phyloP scores from a whole-genome alignment of 1,139 yeast species.

The Geotrichum aggregatum region DNA sequence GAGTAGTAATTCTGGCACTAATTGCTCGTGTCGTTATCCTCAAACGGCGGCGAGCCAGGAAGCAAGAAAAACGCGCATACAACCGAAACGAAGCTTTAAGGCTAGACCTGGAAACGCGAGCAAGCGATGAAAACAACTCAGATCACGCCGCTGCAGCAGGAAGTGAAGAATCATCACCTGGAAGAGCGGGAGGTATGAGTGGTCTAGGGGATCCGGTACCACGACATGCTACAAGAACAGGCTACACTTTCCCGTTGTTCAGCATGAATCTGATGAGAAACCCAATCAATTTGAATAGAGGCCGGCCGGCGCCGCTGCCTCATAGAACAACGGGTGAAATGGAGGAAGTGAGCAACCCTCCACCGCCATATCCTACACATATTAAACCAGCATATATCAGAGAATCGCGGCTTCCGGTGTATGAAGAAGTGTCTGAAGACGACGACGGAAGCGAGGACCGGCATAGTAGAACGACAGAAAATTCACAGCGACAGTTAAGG shows the following conservation, averaged over 20 bases:
- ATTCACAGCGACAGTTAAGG: constrained; percentile 1
- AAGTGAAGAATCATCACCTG: constrained; percentile 12
- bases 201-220: too few relatives aligned
- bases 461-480: not conserved
- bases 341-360: constrained; percentile 24
- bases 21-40: constrained; percentile 27
- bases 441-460: constrained; percentile 12
- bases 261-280: constrained; percentile 16
- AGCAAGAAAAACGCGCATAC: constrained; percentile 24
- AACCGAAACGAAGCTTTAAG: constrained; percentile 31
- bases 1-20: constrained; percentile 29
- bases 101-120: constrained; percentile 28
- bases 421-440: constrained; percentile 23
- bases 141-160: constrained; percentile 11
- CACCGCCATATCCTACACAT: constrained; percentile 31
- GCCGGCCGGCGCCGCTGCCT: too few relatives aligned
- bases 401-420: constrained; percentile 23
- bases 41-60: constrained; percentile 28
- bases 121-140: constrained; percentile 16
- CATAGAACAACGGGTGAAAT: too few relatives aligned
- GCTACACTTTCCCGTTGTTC: constrained; percentile 19
- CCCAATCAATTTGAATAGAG: constrained; percentile 3
- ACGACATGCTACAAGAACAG: too few relatives aligned
- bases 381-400: constrained; percentile 19
- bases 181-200: too few relatives aligned